Base-by-base conservation (phyloP, 495 filamentous ascomycete genomes). In the Penicillium angulare region DNA sequence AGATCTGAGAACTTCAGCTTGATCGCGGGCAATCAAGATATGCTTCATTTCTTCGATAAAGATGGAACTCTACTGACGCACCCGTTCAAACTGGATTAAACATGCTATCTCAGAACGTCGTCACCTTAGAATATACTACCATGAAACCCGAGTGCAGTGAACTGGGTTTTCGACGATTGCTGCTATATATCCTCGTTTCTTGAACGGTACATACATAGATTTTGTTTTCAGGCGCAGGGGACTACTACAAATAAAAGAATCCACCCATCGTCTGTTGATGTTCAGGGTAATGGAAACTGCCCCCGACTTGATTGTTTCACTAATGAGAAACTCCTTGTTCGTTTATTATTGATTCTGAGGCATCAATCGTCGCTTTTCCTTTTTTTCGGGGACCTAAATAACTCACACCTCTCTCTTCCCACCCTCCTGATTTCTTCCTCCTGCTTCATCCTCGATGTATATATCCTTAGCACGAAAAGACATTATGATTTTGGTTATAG, bases 1-100 rank as follows among this genome's bases (percentile, higher is more conserved):
- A 75, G 52, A 69, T 77, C 32, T 77, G 50, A 73, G 31, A 0
- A 16, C 21, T 13, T 6, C n/a, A 41, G 3, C 8, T 5, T 15
- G 38, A 17, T 41, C 21, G 7, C 9, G 20, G 7, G 24, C 24
- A 24, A 6, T 15, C 21, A 41, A 21, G 24, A 6, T 10, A 8
- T n/a, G 8, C 12, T 12, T 39, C 8, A 41, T 22, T 10, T 31
- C 27, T 31, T 31, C 12, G 15, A 15, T 6, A 10, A n/a, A 34
- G 0, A 46, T 7, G 3, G 13, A 10, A 13, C 13, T n/a, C 5
- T 7, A n/a, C n/a, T 17, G 10, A 23, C 31, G 17, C 13, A 13
- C 16, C 9, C 7, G 17, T 2, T 16, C 24, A 44, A 31, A 9
- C 24, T 15, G 10, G 17, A 15, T 12, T 31, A 24, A 5, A 17